These are phyloP conservation scores for Gymnopilus junonius DNA, from an alignment of 768 basidiomycete species.

Conservation along the genomic window DNA sequence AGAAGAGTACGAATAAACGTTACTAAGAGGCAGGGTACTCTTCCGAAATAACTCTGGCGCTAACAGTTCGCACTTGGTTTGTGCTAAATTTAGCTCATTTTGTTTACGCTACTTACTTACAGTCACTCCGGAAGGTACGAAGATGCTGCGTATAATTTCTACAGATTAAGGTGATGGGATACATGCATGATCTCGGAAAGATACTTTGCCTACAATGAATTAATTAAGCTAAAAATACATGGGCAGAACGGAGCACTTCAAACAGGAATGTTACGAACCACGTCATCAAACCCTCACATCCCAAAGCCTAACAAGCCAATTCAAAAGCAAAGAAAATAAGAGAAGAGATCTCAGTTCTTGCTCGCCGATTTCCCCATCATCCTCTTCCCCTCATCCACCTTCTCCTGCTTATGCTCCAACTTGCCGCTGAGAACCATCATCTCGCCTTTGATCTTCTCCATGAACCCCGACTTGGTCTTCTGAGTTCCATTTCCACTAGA, in stretches of 20 bases:
- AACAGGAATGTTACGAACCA: background rate
- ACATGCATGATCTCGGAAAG: background rate
- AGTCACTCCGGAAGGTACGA: too few relatives aligned
- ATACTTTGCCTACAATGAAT: background rate
- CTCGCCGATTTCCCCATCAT: slow-evolving; percentile 6
- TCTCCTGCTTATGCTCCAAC: slow-evolving; percentile 7
- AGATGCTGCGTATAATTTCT: background rate
- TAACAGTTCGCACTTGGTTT: background rate
- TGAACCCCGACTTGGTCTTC: slow-evolving; percentile 3
- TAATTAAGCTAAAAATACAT: background rate
- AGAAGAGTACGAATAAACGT: too few relatives aligned
- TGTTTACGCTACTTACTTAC: background rate
- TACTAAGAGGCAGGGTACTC: too few relatives aligned
- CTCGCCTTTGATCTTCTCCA: slow-evolving; percentile 7
- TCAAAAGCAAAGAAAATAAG: background rate
- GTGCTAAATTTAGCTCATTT: background rate
- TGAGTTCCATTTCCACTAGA: too few relatives aligned
- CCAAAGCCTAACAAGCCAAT: background rate
- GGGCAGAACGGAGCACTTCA: background rate
- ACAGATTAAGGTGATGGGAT: too few relatives aligned
- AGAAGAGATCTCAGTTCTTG: background rate
- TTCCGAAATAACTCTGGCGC: background rate
- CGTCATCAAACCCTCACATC: background rate
- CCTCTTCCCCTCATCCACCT: slow-evolving; percentile 3
- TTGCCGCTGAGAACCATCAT: slow-evolving; percentile 6